phyloP scores from a whole-genome alignment of 1,284 basidiomycete genomes.

The Trichosporon sp. region DNA sequence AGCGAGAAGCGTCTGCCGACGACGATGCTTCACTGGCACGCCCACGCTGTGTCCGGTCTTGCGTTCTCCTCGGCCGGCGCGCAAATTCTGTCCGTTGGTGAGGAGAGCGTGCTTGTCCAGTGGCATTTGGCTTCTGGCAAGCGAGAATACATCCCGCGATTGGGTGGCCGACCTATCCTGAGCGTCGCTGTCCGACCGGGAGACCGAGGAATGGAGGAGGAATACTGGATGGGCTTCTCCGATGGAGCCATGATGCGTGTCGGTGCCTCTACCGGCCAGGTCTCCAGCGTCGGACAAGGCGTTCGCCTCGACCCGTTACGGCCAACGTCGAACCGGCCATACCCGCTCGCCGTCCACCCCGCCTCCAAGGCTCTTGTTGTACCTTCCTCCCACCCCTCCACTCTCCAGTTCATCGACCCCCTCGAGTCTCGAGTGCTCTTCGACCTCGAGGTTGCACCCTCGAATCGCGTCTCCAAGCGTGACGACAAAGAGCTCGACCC shows the following conservation, averaged over 20 bases:
- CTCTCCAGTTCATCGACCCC: constrained; percentile 86
- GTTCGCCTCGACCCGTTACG: constrained; percentile 51
- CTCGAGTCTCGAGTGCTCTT: constrained; percentile 70
- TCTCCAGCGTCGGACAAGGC: constrained; percentile 66
- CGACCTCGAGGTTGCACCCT: constrained; percentile 90
- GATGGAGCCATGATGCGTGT: constrained; percentile 85
- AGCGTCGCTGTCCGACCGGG: constrained; percentile 67
- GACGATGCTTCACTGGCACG: constrained; percentile 92
- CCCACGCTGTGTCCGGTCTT: constrained; percentile 88
- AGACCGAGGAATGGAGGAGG: constrained; percentile 67
- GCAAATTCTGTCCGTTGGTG: constrained; percentile 90
- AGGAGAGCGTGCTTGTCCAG: constrained; percentile 91
- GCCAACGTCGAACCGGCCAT: constrained; percentile 37
- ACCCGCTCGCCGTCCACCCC: constrained; percentile 68
- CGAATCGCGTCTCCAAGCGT: constrained; percentile 82
- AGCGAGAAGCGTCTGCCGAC: constrained; percentile 63
- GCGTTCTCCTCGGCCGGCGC: constrained; percentile 88
- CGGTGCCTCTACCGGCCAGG: constrained; percentile 71
- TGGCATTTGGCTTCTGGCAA: constrained; percentile 89
- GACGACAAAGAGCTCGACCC: constrained; percentile 80
- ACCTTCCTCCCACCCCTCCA: constrained; percentile 91
- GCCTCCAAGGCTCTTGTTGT: constrained; percentile 76
- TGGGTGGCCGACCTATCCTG: constrained; percentile 77
- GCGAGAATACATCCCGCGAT: constrained; percentile 87
- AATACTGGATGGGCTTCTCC: constrained; percentile 78